Evolutionary conservation across 1,139 yeast genomes (phyloP).

Genomic region (Wickerhamomyces sp.): DNA sequence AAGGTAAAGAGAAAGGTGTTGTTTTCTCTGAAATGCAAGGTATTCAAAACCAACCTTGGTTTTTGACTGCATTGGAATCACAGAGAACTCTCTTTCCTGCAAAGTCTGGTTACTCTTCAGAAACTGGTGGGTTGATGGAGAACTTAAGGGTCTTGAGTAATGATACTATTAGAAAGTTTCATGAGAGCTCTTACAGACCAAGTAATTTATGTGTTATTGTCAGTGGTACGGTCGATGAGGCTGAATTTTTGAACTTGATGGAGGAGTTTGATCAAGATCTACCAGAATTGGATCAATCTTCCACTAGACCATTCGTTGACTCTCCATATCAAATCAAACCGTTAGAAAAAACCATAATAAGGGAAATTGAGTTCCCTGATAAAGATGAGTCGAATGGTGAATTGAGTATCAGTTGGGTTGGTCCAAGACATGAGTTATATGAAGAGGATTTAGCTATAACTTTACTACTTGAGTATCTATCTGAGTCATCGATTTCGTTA

Average conservation of each 20-base stretch:
- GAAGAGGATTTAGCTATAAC: conserved; percentile 63
- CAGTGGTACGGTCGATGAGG: conserved; percentile 78
- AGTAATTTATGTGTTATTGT: conserved; percentile 80
- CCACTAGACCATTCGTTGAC: conserved; percentile 74
- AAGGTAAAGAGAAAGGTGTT: conserved; percentile 91
- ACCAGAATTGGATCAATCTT: conserved; percentile 34
- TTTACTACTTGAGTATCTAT: conserved; percentile 67
- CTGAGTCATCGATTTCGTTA: conserved; percentile 68
- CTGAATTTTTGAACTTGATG: conserved; percentile 60
- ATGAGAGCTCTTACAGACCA: conserved; percentile 67
- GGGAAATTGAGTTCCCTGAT: conserved; percentile 77
- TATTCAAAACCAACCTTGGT: conserved; percentile 77
- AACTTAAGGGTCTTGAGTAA: conserved; percentile 71
- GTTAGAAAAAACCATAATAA: conserved; percentile 33
- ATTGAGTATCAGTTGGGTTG: conserved; percentile 72
- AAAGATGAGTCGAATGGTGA: conserved; percentile 85
- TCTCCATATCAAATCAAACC: conserved; percentile 45
- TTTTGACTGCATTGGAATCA: conserved; percentile 55
- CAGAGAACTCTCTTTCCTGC: conserved; percentile 57
- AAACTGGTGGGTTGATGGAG: conserved; percentile 87
- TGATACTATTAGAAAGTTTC: conserved; percentile 73
- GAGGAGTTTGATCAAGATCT: conserved; percentile 57
- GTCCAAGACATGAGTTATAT: conserved; percentile 57
- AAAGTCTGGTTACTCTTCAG: conserved; percentile 79
- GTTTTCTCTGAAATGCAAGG: conserved; percentile 98